Evolutionary conservation across 23 red algal species (phyloP).

Genomic region (Agarophyton chilense): DNA sequence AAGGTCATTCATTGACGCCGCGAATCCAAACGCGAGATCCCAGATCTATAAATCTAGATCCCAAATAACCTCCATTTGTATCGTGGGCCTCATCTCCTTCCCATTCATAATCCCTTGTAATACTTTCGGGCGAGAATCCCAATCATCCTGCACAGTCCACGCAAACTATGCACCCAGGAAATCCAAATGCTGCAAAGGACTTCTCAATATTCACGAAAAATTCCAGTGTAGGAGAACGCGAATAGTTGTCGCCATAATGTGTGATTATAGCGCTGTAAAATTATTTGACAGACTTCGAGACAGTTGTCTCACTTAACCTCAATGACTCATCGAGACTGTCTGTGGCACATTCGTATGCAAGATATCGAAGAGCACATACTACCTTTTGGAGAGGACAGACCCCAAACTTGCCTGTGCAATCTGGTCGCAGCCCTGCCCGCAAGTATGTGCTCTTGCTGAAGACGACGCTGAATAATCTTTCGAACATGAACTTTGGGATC

Average conservation of each 20-base stretch:
- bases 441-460: background rate
- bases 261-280: background rate
- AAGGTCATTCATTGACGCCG: too few relatives aligned
- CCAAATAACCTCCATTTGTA: conserved; percentile 24
- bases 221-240: background rate
- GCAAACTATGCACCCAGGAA: background rate
- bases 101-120: conserved; percentile 40
- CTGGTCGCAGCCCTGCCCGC: conserved; percentile 1
- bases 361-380: conserved; percentile 1
- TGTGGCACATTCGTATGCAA: background rate
- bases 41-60: conserved; percentile 19
- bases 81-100: background rate
- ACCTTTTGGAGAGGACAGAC: conserved; percentile 1
- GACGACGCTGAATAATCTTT: background rate
- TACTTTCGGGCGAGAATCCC: conserved; percentile 23
- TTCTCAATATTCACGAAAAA: background rate
- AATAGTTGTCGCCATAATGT: background rate
- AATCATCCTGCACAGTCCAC: conserved; percentile 17
- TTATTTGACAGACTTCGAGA: too few relatives aligned
- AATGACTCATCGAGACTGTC: background rate
- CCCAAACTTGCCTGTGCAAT: conserved; percentile 9
- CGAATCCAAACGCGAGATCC: too few relatives aligned
- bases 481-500: conserved; percentile 6
- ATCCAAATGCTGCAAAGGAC: background rate
- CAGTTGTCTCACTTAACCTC: background rate